These are phyloP conservation scores for Myxozyma vanderwaltii DNA, from an alignment of 805 yeast genomes.

Conservation along the genomic window DNA sequence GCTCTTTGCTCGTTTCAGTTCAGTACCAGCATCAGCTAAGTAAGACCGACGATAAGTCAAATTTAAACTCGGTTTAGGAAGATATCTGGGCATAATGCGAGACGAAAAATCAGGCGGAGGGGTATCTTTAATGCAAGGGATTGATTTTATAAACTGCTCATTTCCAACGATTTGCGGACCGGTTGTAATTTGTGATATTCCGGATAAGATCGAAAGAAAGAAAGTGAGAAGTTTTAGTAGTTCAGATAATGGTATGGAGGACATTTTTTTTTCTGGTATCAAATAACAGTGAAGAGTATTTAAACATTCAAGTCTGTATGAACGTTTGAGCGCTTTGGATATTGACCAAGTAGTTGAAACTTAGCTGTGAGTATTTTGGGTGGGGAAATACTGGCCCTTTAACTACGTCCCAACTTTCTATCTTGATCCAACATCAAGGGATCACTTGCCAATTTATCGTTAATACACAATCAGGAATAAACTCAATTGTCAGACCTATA, in stretches of 20 bases:
- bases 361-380: background rate
- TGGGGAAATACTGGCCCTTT: background rate
- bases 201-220: background rate
- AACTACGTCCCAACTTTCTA: too few species aligned
- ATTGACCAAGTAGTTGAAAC: too few species aligned
- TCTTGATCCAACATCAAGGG: too few species aligned
- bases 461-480: too few species aligned
- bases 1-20: background rate
- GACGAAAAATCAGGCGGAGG: background rate
- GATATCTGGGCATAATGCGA: background rate
- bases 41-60: background rate
- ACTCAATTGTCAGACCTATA: too few species aligned
- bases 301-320: too few species aligned
- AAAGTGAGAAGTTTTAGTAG: background rate
- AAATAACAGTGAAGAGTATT: too few species aligned
- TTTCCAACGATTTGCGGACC: slow-evolving; percentile 5
- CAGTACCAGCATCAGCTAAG: too few species aligned
- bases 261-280: background rate
- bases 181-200: slow-evolving; percentile 2
- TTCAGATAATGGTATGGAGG: background rate
- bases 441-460: too few species aligned
- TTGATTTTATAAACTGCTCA: background rate
- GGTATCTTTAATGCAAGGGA: background rate
- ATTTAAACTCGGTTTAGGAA: background rate
- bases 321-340: too few species aligned